Percentiles rank a stretch among this genome's conserved stretches.
Conservation (phyloP, 257 asterid species). For the Lycium barbarum region DNA sequence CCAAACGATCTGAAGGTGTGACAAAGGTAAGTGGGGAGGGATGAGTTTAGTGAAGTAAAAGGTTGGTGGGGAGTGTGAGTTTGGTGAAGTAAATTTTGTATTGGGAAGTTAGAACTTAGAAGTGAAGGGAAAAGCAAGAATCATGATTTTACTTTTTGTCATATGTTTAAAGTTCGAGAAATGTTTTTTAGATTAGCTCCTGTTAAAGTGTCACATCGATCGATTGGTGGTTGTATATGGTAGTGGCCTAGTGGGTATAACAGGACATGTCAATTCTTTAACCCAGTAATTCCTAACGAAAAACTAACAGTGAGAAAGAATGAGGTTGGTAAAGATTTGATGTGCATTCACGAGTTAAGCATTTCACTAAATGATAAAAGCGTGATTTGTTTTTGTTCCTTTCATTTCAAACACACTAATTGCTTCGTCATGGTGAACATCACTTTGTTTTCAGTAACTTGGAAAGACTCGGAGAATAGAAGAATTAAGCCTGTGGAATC, state of each 20-base stretch:
- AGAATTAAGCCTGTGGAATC: no score
- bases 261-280: neutral
- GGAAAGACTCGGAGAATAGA: no score
- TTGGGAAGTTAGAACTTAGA: neutral
- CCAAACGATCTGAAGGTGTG: no score
- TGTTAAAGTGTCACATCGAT: slow-evolving; percentile 14
- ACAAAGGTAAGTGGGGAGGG: no score
- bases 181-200: neutral
- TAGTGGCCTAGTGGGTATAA: slow-evolving; percentile 15
- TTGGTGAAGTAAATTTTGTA: neutral
- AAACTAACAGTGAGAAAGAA: neutral
- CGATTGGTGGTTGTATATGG: neutral
- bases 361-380: neutral
- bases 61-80: neutral
- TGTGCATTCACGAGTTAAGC: slow-evolving; percentile 14
- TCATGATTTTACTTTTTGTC: neutral
- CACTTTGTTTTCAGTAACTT: neutral
- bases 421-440: neutral
- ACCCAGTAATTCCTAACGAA: neutral
- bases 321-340: slow-evolving; percentile 24
- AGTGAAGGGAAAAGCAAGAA: neutral
- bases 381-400: neutral
- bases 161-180: neutral
- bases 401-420: neutral
- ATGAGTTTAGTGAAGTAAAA: neutral